A percentile compares a stretch with the other conserved stretches of the same genome.
Evolutionary conservation across 2,329 filamentous ascomycete genomes (phyloP).

Genomic region (Helminthosporium solani): DNA sequence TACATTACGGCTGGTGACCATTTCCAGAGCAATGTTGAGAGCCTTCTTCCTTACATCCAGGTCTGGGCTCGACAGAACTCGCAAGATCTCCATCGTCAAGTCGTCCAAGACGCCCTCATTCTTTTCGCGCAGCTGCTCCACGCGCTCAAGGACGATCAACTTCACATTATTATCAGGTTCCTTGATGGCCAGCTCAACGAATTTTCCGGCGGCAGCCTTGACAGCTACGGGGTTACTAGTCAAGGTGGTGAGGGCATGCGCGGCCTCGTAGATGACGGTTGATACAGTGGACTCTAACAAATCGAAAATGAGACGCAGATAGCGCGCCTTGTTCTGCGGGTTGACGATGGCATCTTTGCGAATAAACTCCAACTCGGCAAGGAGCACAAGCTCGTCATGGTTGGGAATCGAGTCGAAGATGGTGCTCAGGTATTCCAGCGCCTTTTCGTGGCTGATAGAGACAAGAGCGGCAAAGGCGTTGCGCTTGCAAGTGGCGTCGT

Average conservation of each 20-base stretch:
- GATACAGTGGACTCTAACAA: constrained; percentile 89
- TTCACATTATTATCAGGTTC: constrained; percentile 99
- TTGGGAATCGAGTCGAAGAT: constrained; percentile 94
- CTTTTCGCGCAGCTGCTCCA: constrained; percentile 81
- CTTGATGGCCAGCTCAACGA: constrained; percentile 96
- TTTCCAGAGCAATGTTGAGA: constrained; percentile 84
- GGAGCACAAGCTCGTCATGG: constrained; percentile 87
- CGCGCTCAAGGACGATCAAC: constrained; percentile 92
- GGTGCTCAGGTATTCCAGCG: constrained; percentile 79
- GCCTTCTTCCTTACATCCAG: constrained; percentile 94
- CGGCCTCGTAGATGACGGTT: constrained; percentile 96
- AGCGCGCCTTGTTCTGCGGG: constrained; percentile 90
- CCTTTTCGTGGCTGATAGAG: constrained; percentile 90
- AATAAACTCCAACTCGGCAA: constrained; percentile 96
- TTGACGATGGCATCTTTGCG: constrained; percentile 96
- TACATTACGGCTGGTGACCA: constrained; percentile 98
- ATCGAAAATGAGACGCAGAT: constrained; percentile 93
- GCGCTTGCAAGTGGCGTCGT: constrained; percentile 92
- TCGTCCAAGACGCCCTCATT: constrained; percentile 93
- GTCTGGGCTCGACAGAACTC: constrained; percentile 91
- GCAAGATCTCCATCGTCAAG: constrained; percentile 92
- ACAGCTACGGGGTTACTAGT: constrained; percentile 97
- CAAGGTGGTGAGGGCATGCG: constrained; percentile 87
- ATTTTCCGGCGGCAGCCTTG: constrained; percentile 92
- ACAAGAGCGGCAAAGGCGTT: constrained; percentile 93